Percentiles rank a stretch among this genome's conserved stretches.
Evolutionary conservation across 108 stramenopile species (phyloP).

Genomic region (Skeletonema costatum): DNA sequence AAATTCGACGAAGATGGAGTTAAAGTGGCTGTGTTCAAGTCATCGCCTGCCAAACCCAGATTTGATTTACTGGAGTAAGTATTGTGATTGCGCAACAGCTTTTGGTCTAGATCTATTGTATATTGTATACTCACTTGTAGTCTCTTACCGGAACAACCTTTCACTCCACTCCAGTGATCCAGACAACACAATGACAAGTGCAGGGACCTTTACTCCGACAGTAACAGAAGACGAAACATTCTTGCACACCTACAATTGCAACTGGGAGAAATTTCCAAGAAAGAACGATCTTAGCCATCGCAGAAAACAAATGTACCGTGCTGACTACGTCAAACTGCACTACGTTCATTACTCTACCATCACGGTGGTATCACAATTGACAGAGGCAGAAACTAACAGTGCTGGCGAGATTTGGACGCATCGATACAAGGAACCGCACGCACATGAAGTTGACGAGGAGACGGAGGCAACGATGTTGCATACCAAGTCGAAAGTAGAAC

Average conservation of each 20-base stretch:
- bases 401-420: slow-evolving; percentile 38
- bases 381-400: slow-evolving; percentile 47
- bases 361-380: slow-evolving; percentile 67
- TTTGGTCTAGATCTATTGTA: background rate
- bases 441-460: slow-evolving; percentile 68
- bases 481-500: slow-evolving; percentile 78
- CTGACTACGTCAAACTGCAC: slow-evolving; percentile 83
- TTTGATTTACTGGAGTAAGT: slow-evolving; percentile 50
- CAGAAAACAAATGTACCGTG: slow-evolving; percentile 76
- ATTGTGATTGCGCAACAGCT: background rate
- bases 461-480: slow-evolving; percentile 87
- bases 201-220: slow-evolving; percentile 41
- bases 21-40: slow-evolving; percentile 50
- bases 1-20: slow-evolving; percentile 39
- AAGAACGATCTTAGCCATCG: slow-evolving; percentile 73
- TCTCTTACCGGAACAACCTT: background rate
- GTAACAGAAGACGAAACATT: slow-evolving; percentile 67
- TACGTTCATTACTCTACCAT: slow-evolving; percentile 88
- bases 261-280: slow-evolving; percentile 73
- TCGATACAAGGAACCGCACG: slow-evolving; percentile 55
- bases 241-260: slow-evolving; percentile 88
- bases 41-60: slow-evolving; percentile 43
- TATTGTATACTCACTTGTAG: background rate
- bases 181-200: slow-evolving; percentile 18
- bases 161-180: slow-evolving; percentile 37